phyloP scores from a whole-genome alignment of 768 basidiomycete genomes.

The Lanmaoa rubissima region DNA sequence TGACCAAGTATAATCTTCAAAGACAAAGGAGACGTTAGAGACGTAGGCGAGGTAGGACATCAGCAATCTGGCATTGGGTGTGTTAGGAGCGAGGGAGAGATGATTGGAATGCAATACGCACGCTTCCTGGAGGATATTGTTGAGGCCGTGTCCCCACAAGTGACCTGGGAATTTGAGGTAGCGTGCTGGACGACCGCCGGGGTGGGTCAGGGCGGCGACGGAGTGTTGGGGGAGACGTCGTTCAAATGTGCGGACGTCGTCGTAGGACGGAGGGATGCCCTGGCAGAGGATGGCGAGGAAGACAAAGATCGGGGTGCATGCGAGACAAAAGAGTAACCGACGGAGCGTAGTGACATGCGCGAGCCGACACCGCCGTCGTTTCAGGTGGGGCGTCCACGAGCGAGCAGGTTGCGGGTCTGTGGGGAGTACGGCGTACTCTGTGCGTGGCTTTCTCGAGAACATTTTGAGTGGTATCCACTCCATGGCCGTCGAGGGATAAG shows the following conservation, averaged over 20 bases:
- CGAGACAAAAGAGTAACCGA: slow-evolving; percentile 26
- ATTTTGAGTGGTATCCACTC: background rate
- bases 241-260: slow-evolving; percentile 37
- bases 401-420: slow-evolving; percentile 1
- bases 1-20: slow-evolving; percentile 64
- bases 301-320: slow-evolving; percentile 22
- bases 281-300: slow-evolving; percentile 32
- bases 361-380: slow-evolving; percentile 16
- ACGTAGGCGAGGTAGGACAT: slow-evolving; percentile 52
- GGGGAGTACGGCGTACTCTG: slow-evolving; percentile 15
- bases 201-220: slow-evolving; percentile 12
- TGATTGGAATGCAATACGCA: slow-evolving; percentile 29
- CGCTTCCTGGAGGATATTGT: slow-evolving; percentile 63
- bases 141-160: slow-evolving; percentile 60
- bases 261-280: slow-evolving; percentile 41
- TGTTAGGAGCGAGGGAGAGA: background rate
- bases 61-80: slow-evolving; percentile 36
- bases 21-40: slow-evolving; percentile 55
- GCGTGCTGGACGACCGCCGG: slow-evolving; percentile 11
- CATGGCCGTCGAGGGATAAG: background rate
- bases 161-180: slow-evolving; percentile 55
- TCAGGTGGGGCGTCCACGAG: background rate
- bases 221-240: slow-evolving; percentile 40
- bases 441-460: background rate
- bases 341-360: slow-evolving; percentile 22